These are phyloP conservation scores for Bigelowiella natans DNA, from an alignment of 78 protist species.

Conservation along the genomic window DNA sequence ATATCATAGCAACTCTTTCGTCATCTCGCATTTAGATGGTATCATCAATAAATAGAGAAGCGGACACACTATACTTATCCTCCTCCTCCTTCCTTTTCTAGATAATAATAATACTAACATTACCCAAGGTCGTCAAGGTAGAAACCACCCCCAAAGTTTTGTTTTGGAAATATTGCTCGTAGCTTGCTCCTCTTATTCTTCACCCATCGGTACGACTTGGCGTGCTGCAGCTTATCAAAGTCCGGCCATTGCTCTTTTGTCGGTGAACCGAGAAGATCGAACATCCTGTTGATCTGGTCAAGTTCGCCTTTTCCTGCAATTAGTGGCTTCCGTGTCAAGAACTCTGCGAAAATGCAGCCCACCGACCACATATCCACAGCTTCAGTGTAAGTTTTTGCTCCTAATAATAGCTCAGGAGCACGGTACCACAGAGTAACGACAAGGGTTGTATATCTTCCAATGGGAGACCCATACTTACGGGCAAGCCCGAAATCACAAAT, in stretches of 20 bases:
- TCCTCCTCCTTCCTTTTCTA: too few relatives aligned
- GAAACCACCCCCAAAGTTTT: neutral
- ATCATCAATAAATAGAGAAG: too few relatives aligned
- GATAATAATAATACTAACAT: neutral
- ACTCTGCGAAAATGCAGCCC: constrained; percentile 44
- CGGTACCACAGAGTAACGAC: constrained; percentile 36
- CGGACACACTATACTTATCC: too few relatives aligned
- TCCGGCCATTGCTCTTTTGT: constrained; percentile 24
- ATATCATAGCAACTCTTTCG: too few relatives aligned
- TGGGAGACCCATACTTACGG: constrained; percentile 13
- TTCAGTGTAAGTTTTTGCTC: neutral
- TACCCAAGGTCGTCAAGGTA: neutral
- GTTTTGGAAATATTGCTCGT: neutral
- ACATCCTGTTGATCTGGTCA: constrained; percentile 8
- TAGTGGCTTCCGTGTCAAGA: constrained; percentile 15
- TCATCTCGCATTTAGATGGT: too few relatives aligned
- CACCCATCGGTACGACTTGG: neutral
- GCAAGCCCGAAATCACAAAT: constrained; percentile 40
- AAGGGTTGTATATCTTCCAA: neutral
- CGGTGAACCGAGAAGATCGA: constrained; percentile 18
- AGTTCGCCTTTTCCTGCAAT: constrained; percentile 16
- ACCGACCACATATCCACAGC: constrained; percentile 43
- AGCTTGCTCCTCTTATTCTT: neutral
- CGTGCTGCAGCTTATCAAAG: neutral
- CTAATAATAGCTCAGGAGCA: constrained; percentile 30